Base-by-base conservation (phyloP, 2,329 filamentous ascomycete genomes). In the Fusarium sp. region DNA sequence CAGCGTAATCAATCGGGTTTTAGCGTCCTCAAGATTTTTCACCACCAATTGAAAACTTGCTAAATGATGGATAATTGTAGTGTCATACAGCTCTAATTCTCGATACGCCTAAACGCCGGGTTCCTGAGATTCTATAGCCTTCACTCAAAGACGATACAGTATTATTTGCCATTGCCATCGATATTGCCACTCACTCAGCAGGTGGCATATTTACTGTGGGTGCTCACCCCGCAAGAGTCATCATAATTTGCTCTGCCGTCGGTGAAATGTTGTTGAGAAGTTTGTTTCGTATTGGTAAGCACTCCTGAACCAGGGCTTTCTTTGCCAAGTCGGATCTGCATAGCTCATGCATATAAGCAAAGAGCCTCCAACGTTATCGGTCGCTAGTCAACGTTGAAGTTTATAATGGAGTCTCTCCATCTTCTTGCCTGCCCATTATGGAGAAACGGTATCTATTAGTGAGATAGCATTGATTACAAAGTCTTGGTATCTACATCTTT, bases 1-100 rank as follows among this genome's bases (percentile, higher is more conserved):
- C 19, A 65, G 46, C 45, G 41, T 70, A 67, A 58, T 53, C 45
- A 25, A 21, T 54, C 66, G 66, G 62, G 55, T 42, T 69, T 69
- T 65, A 65, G 52, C 43, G 26, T 31, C 23, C 25, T 16, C 10
- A 12, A 51, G 8, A 14, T 21, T 12, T 19, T 25, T 16, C 23
- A 52, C 49, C 34, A 52, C 49, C 49, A 52, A 42, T 52, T 41
- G 23, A 19, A 50, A 11, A 23, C 41, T 43, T 23, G 13, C 25
- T 23, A 53, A 16, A 25, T 10, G 14, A 21, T n/a, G 49, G 7
- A 51, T 12, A 37, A 55, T 28, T 18, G 18, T 3, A 55, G 45
- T 16, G 4, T 23, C 31, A 4, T 53, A 23, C 6, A 16, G 13
- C 23, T 39, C 16, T 50, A 37, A 12, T n/a, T 31, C 2, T 28